phyloP scores from a whole-genome alignment of 2,329 filamentous ascomycete genomes.

The Fusarium tricinctum region DNA sequence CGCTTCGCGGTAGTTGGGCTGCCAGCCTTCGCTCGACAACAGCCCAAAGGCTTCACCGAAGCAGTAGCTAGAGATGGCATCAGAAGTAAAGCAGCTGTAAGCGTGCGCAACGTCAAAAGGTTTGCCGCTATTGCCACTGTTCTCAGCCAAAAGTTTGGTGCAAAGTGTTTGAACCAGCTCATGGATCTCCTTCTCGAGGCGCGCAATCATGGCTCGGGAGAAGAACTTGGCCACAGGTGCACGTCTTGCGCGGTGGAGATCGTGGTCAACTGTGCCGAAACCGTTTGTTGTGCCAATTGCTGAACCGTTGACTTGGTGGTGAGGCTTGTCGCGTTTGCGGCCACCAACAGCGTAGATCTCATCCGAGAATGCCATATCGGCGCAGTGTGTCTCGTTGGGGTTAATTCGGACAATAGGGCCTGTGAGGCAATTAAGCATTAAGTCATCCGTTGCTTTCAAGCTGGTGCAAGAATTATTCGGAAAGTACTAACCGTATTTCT shows the following conservation, averaged over 20 bases:
- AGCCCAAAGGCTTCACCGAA: slow-evolving; percentile 28
- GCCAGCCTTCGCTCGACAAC: slow-evolving; percentile 2
- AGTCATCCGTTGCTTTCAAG: accelerated
- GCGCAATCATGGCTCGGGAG: slow-evolving; percentile 23
- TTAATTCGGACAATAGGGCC: slow-evolving; percentile 23
- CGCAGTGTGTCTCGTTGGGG: slow-evolving; percentile 20
- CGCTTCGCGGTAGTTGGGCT: slow-evolving; percentile 23
- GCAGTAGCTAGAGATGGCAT: slow-evolving; percentile 23
- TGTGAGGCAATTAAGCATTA: accelerated
- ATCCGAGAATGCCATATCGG: slow-evolving; percentile 28
- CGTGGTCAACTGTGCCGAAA: slow-evolving; percentile 19
- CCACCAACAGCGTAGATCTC: slow-evolving; percentile 27
- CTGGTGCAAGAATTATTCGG: not conserved
- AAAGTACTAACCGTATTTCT: slow-evolving; percentile 11
- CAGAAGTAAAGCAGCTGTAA: slow-evolving; percentile 23
- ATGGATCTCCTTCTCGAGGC: slow-evolving; percentile 13
- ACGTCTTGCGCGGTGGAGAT: slow-evolving; percentile 17
- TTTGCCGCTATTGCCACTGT: not conserved
- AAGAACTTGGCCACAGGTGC: slow-evolving; percentile 24
- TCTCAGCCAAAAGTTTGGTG: slow-evolving; percentile 12
- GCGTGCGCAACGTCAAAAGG: slow-evolving; percentile 15
- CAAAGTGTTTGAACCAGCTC: slow-evolving; percentile 17
- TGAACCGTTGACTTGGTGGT: slow-evolving; percentile 23
- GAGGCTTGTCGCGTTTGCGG: slow-evolving; percentile 25
- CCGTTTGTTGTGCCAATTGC: slow-evolving; percentile 14